Percentiles rank a stretch among this genome's conserved stretches.
Evolutionary conservation across 2,329 filamentous ascomycete genomes (phyloP).

Genomic region (Ophiognomonia clavigignenti-juglandacearum): DNA sequence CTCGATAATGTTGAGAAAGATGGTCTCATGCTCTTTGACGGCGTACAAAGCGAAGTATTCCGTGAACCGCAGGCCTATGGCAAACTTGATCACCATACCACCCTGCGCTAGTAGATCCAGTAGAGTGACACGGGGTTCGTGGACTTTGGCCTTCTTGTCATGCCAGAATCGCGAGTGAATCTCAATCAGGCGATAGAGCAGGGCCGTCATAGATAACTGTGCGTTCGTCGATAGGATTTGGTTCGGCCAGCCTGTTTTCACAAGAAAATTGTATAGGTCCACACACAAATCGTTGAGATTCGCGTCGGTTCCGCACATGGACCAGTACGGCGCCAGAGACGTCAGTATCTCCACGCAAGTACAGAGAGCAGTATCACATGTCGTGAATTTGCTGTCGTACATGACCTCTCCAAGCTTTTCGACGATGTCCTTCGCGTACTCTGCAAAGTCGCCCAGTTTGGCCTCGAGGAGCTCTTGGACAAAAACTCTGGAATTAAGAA

Average conservation of each 20-base stretch:
- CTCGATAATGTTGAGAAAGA: slow-evolving; percentile 79
- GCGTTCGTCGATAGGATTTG: slow-evolving; percentile 65
- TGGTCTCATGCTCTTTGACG: slow-evolving; percentile 75
- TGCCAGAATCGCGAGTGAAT: slow-evolving; percentile 63
- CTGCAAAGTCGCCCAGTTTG: slow-evolving; percentile 44
- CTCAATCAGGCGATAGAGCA: slow-evolving; percentile 68
- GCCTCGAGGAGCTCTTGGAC: slow-evolving; percentile 49
- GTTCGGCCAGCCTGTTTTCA: slow-evolving; percentile 60
- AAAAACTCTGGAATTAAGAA: slow-evolving; percentile 46
- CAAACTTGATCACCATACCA: slow-evolving; percentile 68
- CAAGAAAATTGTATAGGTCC: slow-evolving; percentile 76
- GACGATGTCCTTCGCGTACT: slow-evolving; percentile 43
- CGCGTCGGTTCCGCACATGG: slow-evolving; percentile 45
- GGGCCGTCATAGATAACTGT: slow-evolving; percentile 59
- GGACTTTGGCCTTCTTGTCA: slow-evolving; percentile 39
- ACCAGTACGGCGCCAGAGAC: slow-evolving; percentile 60
- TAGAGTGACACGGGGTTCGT: slow-evolving; percentile 9
- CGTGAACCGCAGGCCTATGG: slow-evolving; percentile 64
- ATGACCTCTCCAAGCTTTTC: slow-evolving; percentile 48
- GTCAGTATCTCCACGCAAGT: slow-evolving; percentile 65
- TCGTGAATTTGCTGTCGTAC: slow-evolving; percentile 57
- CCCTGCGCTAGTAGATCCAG: slow-evolving; percentile 55
- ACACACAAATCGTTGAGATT: slow-evolving; percentile 59
- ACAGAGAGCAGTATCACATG: slow-evolving; percentile 68
- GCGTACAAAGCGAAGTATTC: slow-evolving; percentile 76